Evolutionary conservation across 495 filamentous ascomycete genomes (phyloP).

Genomic region (Xylona heveae): DNA sequence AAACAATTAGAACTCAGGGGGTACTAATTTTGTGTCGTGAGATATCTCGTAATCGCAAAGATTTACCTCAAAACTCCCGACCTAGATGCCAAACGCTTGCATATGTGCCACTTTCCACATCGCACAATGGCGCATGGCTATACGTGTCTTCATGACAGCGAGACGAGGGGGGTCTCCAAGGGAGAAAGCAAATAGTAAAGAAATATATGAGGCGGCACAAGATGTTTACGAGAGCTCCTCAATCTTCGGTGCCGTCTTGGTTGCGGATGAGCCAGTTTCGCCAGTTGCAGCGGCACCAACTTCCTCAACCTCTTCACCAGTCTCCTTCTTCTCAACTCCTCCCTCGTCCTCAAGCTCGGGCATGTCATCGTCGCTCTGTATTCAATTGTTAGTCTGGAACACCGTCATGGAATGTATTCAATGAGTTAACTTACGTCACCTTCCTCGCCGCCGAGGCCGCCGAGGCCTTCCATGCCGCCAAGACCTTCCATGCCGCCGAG

Average conservation of each 20-base stretch:
- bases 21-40: too few relatives aligned
- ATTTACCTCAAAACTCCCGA: too few relatives aligned
- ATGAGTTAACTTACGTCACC: conserved; percentile 21
- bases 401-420: conserved; percentile 17
- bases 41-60: too few relatives aligned
- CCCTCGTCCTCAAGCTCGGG: conserved; percentile 34
- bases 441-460: conserved; percentile 29
- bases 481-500: conserved; percentile 21
- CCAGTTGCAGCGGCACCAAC: conserved; percentile 6
- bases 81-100: too few relatives aligned
- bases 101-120: too few relatives aligned
- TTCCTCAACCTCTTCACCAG: conserved; percentile 10
- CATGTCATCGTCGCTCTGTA: conserved; percentile 35
- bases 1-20: too few relatives aligned
- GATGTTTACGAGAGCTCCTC: conserved; percentile 30
- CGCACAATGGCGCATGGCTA: too few relatives aligned
- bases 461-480: conserved; percentile 18
- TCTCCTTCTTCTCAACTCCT: conserved; percentile 19
- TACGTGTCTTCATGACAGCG: too few relatives aligned
- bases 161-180: too few relatives aligned
- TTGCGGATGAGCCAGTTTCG: conserved; percentile 5
- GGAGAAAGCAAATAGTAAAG: too few relatives aligned
- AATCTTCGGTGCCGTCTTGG: conserved; percentile 20
- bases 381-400: conserved; percentile 20
- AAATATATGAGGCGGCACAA: too few relatives aligned